Evolutionary conservation across 2,329 filamentous ascomycete genomes (phyloP).

Genomic region (Macroventuria anomochaeta): DNA sequence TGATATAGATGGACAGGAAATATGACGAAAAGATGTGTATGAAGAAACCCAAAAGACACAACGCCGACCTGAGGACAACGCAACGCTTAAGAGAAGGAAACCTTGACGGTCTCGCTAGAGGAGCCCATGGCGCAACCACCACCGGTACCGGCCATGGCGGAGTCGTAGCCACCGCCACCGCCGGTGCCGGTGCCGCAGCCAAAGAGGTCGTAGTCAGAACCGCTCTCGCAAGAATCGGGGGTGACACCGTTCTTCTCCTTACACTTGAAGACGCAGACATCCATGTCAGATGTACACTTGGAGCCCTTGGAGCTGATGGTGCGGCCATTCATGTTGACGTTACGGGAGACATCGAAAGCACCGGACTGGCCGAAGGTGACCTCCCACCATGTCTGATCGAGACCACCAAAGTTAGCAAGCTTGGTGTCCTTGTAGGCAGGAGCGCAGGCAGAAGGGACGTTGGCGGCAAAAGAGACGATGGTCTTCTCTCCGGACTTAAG

Average conservation of each 20-base stretch:
- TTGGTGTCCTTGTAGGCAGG: conserved; percentile 46
- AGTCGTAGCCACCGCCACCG: conserved; percentile 41
- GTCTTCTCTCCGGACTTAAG: conserved; percentile 47
- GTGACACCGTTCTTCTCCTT: conserved; percentile 27
- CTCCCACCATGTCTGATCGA: conserved; percentile 56
- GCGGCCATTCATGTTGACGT: conserved; percentile 55
- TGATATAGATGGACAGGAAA: conserved; percentile 25
- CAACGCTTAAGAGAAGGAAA: conserved; percentile 30
- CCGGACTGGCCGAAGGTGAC: conserved; percentile 50
- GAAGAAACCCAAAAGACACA: conserved; percentile 21
- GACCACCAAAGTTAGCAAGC: conserved; percentile 48
- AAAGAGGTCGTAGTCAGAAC: conserved; percentile 48
- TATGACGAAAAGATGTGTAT: conserved; percentile 29
- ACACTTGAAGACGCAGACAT: conserved; percentile 55
- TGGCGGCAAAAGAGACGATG: conserved; percentile 49
- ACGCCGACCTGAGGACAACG: conserved; percentile 19
- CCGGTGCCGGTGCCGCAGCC: conserved; percentile 42
- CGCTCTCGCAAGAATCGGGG: conserved; percentile 42
- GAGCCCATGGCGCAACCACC: conserved; percentile 44
- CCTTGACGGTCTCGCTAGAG: conserved; percentile 36
- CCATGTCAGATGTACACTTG: conserved; percentile 53
- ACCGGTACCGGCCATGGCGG: conserved; percentile 32
- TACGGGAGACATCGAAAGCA: conserved; percentile 53
- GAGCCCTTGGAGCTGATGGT: conserved; percentile 48
- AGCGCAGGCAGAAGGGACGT: conserved; percentile 51